Evolutionary conservation across 768 basidiomycete genomes (phyloP).

Genomic region (Xerocomus potaroensis): DNA sequence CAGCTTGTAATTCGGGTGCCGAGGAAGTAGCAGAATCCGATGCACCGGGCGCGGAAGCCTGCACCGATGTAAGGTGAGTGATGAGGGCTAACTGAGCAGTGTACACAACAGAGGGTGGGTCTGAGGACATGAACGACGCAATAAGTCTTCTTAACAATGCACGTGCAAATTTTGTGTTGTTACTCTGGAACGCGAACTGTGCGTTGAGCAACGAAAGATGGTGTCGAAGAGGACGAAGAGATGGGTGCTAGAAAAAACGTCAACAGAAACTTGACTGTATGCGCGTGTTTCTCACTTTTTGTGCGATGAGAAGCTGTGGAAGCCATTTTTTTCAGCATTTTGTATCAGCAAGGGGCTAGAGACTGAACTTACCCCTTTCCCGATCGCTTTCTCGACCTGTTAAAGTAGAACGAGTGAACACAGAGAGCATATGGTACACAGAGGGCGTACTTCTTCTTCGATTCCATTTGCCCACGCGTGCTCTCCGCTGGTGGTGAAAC

Average conservation of each 20-base stretch:
- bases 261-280: slow-evolving; percentile 6
- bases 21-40: slow-evolving; percentile 3
- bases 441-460: slow-evolving; percentile 46
- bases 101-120: slow-evolving; percentile 53
- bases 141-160: slow-evolving; percentile 54
- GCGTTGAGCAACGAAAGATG: slow-evolving; percentile 61
- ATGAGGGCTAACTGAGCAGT: slow-evolving; percentile 54
- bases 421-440: background rate
- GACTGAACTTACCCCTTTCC: slow-evolving; percentile 56
- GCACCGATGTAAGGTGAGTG: slow-evolving; percentile 34
- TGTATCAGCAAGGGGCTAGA: background rate
- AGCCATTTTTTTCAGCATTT: background rate
- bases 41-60: slow-evolving; percentile 2
- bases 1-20: slow-evolving; percentile 25
- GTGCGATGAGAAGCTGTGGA: slow-evolving; percentile 47
- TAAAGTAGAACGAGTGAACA: background rate
- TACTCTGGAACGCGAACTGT: slow-evolving; percentile 42
- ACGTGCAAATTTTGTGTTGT: slow-evolving; percentile 57
- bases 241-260: slow-evolving; percentile 48
- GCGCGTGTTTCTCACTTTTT: slow-evolving; percentile 44
- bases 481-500: slow-evolving; percentile 35
- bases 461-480: slow-evolving; percentile 47
- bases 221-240: slow-evolving; percentile 55
- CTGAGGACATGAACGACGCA: slow-evolving; percentile 39
- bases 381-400: slow-evolving; percentile 59